Base-by-base conservation (phyloP, 768 basidiomycete genomes). In the Pisolithus orientalis region DNA sequence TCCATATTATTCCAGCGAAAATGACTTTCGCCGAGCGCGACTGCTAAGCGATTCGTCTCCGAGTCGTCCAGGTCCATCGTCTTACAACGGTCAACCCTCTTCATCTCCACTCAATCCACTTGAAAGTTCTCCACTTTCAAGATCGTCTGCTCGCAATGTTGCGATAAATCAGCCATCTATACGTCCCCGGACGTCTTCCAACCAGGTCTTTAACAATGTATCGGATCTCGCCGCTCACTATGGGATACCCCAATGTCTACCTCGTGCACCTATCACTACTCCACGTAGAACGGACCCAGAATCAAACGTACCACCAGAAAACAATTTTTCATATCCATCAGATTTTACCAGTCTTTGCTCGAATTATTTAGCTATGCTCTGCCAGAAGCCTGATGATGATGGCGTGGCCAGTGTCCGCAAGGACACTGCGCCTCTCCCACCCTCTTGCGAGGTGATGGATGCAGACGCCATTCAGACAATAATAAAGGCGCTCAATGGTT, bases 171-270 rank as follows among this genome's bases (percentile, higher is more conserved):
- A 68, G 27, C 63, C 66, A 53, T 66, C 70, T 61, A 65, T 70
- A 66, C 82, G 84, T 87, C 85, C 72, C 68, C 72, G 81, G 84
- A 85, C 87, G 73, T 78, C 44, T 14, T 17, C 78, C 39, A 74
- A 72, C 52, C 74, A 75, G 71, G 78, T 87, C 59, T 87, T 86
- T 62, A 69, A 73, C 61, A 79, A 79, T 67, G 71, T 82, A 50
- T 77, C 78, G 70, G 87, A 85, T 72, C 72, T 86, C 52, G 83
- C 85, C 61, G 75, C 82, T 62, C 87, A 87, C 53, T 82, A 88
- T 87, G 87, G 86, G 70, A 81, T 89, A 65, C 87, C 87, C 54
- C 79, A 82, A 59, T 78, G 75, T 56, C 68, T 90, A 45, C 87
- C 87, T 44, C 81, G 80, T 49, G 79, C 80, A 51, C 87, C 87